Evolutionary conservation across 78 protist genomes (phyloP).

Genomic region (Planoprotostelium fungivorum): DNA sequence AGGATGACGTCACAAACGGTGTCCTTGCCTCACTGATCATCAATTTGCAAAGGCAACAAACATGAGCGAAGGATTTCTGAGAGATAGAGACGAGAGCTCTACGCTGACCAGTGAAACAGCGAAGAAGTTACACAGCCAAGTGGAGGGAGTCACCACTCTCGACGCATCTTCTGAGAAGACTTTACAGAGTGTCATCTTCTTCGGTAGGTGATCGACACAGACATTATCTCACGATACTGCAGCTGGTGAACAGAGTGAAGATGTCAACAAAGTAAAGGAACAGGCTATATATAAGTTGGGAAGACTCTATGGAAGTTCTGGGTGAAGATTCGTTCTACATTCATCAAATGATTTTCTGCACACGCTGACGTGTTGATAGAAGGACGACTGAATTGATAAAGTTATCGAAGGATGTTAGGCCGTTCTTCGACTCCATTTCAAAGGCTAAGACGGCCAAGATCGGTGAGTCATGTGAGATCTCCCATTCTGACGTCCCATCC

Average conservation of each 20-base stretch:
- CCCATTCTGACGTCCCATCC: background rate
- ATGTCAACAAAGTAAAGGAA: conserved; percentile 36
- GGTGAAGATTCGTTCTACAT: too few species aligned
- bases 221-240: background rate
- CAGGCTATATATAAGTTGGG: conserved; percentile 48
- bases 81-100: background rate
- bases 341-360: background rate
- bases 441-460: conserved; percentile 93
- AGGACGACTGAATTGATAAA: conserved; percentile 15
- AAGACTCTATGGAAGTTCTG: conserved; percentile 28
- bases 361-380: background rate
- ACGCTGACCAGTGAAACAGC: background rate
- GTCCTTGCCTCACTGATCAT: background rate
- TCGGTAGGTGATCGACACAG: background rate
- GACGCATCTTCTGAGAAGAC: background rate
- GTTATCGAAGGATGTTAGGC: conserved; percentile 38
- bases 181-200: background rate
- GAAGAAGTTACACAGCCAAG: background rate
- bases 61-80: background rate
- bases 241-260: background rate
- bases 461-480: conserved; percentile 6
- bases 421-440: conserved; percentile 69
- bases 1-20: background rate
- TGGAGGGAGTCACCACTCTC: background rate
- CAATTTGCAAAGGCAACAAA: background rate